Conservation (phyloP, 345 rosid genomes). For the Linum trigynum region DNA sequence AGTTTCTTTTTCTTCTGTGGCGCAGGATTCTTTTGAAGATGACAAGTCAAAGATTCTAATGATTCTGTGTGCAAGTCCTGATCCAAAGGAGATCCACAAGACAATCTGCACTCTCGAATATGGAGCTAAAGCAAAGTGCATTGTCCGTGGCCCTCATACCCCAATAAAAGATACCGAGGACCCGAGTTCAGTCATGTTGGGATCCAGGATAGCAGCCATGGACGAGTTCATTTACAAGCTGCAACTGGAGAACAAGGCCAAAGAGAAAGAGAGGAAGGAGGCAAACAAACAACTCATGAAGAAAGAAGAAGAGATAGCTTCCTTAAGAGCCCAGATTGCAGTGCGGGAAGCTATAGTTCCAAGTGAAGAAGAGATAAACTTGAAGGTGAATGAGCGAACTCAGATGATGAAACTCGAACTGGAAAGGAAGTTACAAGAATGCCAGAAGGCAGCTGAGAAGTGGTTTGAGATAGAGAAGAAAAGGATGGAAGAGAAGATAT, state of each 20-base stretch:
- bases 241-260: constrained; percentile 73
- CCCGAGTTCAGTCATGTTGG: constrained; percentile 48
- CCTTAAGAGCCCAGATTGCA: constrained; percentile 43
- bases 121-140: constrained; percentile 97
- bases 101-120: constrained; percentile 95
- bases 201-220: constrained; percentile 79
- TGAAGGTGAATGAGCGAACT: constrained; percentile 60
- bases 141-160: constrained; percentile 75
- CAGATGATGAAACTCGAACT: constrained; percentile 41
- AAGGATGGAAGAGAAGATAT: constrained; percentile 85
- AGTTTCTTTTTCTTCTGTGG: background rate
- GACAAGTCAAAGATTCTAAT: constrained; percentile 86
- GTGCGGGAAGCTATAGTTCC: constrained; percentile 33
- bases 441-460: constrained; percentile 76
- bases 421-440: constrained; percentile 69
- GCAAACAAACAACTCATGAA: constrained; percentile 58
- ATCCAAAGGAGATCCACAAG: constrained; percentile 85
- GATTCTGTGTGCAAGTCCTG: constrained; percentile 97
- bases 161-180: constrained; percentile 69
- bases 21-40: constrained; percentile 96
- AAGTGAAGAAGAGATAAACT: constrained; percentile 68
- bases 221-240: constrained; percentile 77
- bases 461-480: constrained; percentile 78
- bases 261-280: constrained; percentile 70
- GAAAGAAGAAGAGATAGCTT: constrained; percentile 79